phyloP scores from a whole-genome alignment of 2,329 filamentous ascomycete genomes.

The Colletotrichum sidae region DNA sequence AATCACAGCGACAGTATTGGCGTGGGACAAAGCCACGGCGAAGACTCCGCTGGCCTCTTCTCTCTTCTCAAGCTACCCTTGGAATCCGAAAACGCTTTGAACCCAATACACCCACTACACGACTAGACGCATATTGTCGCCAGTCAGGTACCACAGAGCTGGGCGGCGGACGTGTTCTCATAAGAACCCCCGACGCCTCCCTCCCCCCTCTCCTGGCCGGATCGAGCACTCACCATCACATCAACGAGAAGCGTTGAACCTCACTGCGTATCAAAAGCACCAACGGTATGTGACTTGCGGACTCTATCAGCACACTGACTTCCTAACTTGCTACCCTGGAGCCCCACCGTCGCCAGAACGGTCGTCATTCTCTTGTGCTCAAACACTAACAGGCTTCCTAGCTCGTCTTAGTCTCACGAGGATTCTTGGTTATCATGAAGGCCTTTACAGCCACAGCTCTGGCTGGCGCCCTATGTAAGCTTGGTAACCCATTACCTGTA shows the following conservation, averaged over 20 bases:
- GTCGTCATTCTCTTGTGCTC: not conserved
- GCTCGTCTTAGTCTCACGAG: too few relatives aligned
- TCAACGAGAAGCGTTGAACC: constrained; percentile 14
- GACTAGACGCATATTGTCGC: not conserved
- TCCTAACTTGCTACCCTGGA: not conserved
- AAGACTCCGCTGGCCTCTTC: constrained; percentile 6
- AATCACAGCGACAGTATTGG: constrained; percentile 30
- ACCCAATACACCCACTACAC: constrained; percentile 21
- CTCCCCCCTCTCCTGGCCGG: not conserved
- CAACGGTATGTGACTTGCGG: constrained; percentile 18
- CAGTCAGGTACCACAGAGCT: constrained; percentile 17
- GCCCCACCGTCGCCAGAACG: not conserved
- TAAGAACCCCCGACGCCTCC: constrained; percentile 32
- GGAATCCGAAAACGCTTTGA: constrained; percentile 29
- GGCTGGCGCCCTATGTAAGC: constrained; percentile 32
- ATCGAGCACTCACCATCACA: not conserved
- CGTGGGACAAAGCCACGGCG: constrained; percentile 23
- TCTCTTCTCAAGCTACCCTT: not conserved
- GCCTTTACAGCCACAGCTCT: constrained; percentile 27
- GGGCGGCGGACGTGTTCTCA: constrained; percentile 19
- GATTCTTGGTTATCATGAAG: constrained; percentile 26
- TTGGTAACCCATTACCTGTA: not conserved
- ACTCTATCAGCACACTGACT: not conserved
- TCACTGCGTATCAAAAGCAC: constrained; percentile 14
- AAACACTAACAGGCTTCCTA: not conserved